phyloP scores from a whole-genome alignment of 202 grass and related monocot species.

The Dendrocalamus latiflorus region DNA sequence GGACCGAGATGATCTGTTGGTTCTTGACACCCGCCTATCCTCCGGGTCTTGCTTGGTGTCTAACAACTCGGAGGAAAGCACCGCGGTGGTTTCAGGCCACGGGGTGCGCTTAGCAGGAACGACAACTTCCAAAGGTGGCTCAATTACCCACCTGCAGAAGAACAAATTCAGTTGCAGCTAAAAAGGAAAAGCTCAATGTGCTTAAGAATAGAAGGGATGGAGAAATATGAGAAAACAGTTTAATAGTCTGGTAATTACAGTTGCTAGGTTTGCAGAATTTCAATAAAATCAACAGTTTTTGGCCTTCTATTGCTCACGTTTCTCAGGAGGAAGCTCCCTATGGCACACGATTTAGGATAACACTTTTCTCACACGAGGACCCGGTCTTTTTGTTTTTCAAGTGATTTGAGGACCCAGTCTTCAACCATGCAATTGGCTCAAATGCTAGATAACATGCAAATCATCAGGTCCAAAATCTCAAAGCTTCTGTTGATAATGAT shows the following conservation, averaged over 20 bases:
- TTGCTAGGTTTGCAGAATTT: not conserved
- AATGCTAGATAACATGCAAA: not conserved
- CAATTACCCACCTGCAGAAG: conserved; percentile 75
- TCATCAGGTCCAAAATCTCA: not conserved
- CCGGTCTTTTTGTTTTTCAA: not conserved
- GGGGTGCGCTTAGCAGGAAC: conserved; percentile 73
- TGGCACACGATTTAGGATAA: not conserved
- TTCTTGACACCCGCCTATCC: conserved; percentile 50
- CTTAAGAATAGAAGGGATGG: not conserved
- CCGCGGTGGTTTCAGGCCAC: conserved; percentile 52
- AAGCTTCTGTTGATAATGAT: not conserved
- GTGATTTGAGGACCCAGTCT: not conserved
- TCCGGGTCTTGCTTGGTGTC: conserved; percentile 44
- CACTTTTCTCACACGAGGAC: not conserved
- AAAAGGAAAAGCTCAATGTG: not conserved
- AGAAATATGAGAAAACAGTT: not conserved
- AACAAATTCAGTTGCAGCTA: not conserved
- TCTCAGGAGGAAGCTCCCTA: not conserved
- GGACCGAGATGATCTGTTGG: conserved; percentile 41
- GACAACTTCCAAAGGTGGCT: conserved; percentile 73
- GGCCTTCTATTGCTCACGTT: not conserved
- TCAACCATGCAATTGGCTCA: not conserved
- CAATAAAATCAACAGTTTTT: not conserved
- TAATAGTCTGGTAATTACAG: not conserved
- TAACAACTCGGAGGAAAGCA: conserved; percentile 38